Conservation (phyloP, 805 yeast genomes). For the Myxozyma melibiosi region DNA sequence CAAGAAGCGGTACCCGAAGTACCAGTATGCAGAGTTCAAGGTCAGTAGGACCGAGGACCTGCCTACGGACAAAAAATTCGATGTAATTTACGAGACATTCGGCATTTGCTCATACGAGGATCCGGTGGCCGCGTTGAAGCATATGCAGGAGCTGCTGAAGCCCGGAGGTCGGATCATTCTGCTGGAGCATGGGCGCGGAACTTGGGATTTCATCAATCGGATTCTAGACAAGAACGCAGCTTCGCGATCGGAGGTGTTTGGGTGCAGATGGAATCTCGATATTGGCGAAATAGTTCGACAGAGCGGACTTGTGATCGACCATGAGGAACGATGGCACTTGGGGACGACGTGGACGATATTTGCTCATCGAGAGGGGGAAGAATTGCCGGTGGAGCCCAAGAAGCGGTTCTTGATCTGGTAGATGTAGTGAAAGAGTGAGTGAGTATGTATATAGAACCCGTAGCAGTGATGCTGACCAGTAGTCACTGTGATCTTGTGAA, state of each 20-base stretch:
- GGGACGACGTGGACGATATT: slow-evolving; percentile 69
- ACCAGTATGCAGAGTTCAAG: slow-evolving; percentile 77
- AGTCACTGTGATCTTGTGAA: too few relatives aligned
- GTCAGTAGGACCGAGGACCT: slow-evolving; percentile 77
- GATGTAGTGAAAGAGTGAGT: neutral
- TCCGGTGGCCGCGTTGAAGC: slow-evolving; percentile 78
- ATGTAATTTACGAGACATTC: slow-evolving; percentile 90
- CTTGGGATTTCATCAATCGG: slow-evolving; percentile 73
- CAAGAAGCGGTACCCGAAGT: slow-evolving; percentile 64
- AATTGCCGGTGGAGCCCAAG: slow-evolving; percentile 16
- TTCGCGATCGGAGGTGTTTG: slow-evolving; percentile 86
- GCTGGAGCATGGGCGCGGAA: slow-evolving; percentile 90
- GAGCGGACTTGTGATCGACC: slow-evolving; percentile 80
- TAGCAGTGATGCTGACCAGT: too few relatives aligned
- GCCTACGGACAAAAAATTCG: slow-evolving; percentile 62
- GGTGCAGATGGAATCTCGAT: slow-evolving; percentile 96
- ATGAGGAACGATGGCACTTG: slow-evolving; percentile 77
- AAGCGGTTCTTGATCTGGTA: slow-evolving; percentile 27
- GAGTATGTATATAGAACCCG: too few relatives aligned
- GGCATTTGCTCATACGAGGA: slow-evolving; percentile 96
- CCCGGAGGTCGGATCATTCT: slow-evolving; percentile 89
- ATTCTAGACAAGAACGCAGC: slow-evolving; percentile 82
- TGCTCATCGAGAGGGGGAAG: slow-evolving; percentile 32
- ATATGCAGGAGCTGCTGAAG: slow-evolving; percentile 69
- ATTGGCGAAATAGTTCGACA: slow-evolving; percentile 83